Base-by-base conservation (phyloP, 768 basidiomycete species). In the Tulasnella sp. region DNA sequence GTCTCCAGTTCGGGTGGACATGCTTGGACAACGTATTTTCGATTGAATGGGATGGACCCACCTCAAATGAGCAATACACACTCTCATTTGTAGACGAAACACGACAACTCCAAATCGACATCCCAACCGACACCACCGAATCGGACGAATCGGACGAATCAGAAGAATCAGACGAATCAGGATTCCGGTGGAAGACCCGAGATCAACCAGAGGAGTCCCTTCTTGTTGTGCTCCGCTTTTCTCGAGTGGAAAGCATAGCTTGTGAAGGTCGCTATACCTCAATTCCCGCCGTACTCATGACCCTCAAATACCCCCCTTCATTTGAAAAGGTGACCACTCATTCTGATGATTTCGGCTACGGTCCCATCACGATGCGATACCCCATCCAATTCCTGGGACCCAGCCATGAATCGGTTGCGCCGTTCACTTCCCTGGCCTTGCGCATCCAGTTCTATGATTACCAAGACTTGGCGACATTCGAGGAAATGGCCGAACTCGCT, bases 21-120 rank as follows among this genome's bases (percentile, higher is more conserved):
- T 59, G 52, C 35, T 19, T 58, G n/a, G 59, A 61, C 27, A 39
- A 42, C 9, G 23, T 27, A 9, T 51, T 49, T 39, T 59, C 59
- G 4, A 27, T 7, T 6, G 59, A 61, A 50, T 61, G 59, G 59
- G n/a, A n/a, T n/a, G n/a, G n/a, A n/a, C n/a, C n/a, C n/a, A n/a
- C n/a, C n/a, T 17, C 15, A n/a, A 27, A 45, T 17, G 2, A 1
- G 41, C 31, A 29, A 7, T 31, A 36, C 4, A 42, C 23, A 7
- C 11, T 54, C 6, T 36, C 17, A 9, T 54, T 54, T 15, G 35
- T 37, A 14, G 52, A 54, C 29, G 52, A 54, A 23, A 39, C 52
- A 5, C 39, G 36, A 11, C 37, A 54, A 25, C 14, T 54, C 14
- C 42, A 40, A 40, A 27, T 54, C 11, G 39, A 36, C 3, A 19